Base-by-base conservation (phyloP, 495 filamentous ascomycete species). In the Immersiella caudata region DNA sequence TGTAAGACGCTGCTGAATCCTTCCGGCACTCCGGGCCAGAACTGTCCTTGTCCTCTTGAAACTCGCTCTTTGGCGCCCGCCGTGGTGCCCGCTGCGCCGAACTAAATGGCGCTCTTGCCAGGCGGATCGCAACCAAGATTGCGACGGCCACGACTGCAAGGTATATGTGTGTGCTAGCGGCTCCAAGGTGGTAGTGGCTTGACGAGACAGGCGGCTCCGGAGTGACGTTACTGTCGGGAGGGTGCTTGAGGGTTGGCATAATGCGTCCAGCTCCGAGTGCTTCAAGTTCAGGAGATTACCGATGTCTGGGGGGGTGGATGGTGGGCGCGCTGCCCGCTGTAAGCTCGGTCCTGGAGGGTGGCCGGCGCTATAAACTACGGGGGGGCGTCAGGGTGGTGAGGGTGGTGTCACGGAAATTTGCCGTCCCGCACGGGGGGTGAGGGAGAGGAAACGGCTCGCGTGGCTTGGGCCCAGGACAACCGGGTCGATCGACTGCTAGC, bases 171-270 rank as follows among this genome's bases (percentile, higher is more conserved):
- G 69, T 66, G 60, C 70, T 70, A 61, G 73, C 70, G 62, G 65
- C 67, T 62, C 62, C 65, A 46, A 70, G 67, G 67, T 72, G 61
- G 64, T 70, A 67, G 64, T 60, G 67, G 55, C 68, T 70, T 54
- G 54, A 63, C 18, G 18, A 60, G 24, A 29, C 18, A 21, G 66
- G 67, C 62, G 72, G 50, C 66, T 75, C 70, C 71, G 72, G 69
- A 60, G 70, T 72, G 71, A 72, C 68, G 71, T 73, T 75, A 67
- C 75, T 73, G 74, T 73, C 72, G 66, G 72, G 64, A 65, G 71
- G 71, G 69, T 74, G 75, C 36, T 75, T 78, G 67, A 80, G 68
- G 73, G 73, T 74, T 69, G 81, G 80, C 80, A 82, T 83, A 59
- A 74, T 79, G 72, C 76, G 73, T 74, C 63, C 61, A 69, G 71